Evolutionary conservation across 345 rosid species (phyloP), one percentile per base, ranked within the genome.

Genomic region (Crucihimalaya himalaica): DNA sequence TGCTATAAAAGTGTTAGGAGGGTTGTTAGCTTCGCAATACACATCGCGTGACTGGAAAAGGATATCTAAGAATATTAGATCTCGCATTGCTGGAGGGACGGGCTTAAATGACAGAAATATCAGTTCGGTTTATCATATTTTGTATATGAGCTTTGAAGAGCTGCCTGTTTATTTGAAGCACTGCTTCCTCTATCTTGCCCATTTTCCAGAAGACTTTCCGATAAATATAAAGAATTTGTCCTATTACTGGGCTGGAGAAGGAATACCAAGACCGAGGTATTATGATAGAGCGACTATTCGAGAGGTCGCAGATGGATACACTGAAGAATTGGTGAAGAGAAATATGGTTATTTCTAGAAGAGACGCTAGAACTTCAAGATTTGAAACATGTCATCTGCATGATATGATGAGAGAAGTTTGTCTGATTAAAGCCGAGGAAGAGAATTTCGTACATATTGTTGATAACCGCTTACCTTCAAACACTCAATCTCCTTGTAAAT

Each of bases 191-290:
- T 67, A 39, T 37, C 4, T 75, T 0, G 27, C 62, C 2, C 63
- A 75, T 51, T 67, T 59, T 4, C 79, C 79, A 2, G 60, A 68
- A 51, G 74, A 84, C 59, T 57, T 6, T 4, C 21, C 42, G 1
- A 85, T 87, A 63, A 20, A 65, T 4, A 53, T 51, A 0, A 62
- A 13, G 4, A 45, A 47, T 0, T 31, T 85, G 15, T 47, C 80
- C 7, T 50, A 46, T 9, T 72, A 72, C 32, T 83, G 79, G 87
- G 66, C 75, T 23, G 84, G 72, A 1, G 83, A 81, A 40, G 82
- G 81, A 29, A 47, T 86, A 29, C 7, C 12, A 31, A 1, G 2
- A 29, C 29, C 27, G 3, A 40, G 20, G 0, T 0, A 21, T 31
- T 53, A 20, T 16, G 59, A 57, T n/a, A 70, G 48, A 23, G 11